A percentile compares a stretch with the other conserved stretches of the same genome.
These are phyloP conservation scores for Penicillium argentinense DNA, from an alignment of 495 filamentous ascomycete genomes.

Conservation along the genomic window DNA sequence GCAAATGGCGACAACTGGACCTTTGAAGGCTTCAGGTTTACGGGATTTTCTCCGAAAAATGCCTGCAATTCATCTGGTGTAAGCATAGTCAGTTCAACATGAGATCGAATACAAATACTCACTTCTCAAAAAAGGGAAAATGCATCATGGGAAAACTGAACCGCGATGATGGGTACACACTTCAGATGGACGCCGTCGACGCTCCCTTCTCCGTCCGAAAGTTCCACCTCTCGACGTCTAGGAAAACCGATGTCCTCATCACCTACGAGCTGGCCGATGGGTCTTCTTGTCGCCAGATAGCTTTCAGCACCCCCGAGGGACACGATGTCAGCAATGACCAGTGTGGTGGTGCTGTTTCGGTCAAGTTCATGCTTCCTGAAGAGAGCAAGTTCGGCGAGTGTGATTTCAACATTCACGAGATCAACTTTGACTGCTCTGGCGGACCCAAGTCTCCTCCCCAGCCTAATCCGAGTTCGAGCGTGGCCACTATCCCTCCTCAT, in stretches of 20 bases:
- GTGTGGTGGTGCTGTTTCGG: conserved; percentile 83
- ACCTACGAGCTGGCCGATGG: conserved; percentile 80
- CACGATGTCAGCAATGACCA: conserved; percentile 74
- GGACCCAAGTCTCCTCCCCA: conserved; percentile 27
- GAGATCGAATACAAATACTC: conserved; percentile 3
- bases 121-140: conserved; percentile 44
- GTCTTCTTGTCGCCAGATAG: conserved; percentile 72
- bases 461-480: conserved; percentile 4
- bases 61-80: conserved; percentile 46
- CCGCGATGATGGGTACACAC: conserved; percentile 37
- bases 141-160: conserved; percentile 62
- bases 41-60: conserved; percentile 63
- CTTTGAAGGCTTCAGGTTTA: conserved; percentile 72
- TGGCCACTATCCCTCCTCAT: not conserved
- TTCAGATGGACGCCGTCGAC: conserved; percentile 48
- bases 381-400: conserved; percentile 56
- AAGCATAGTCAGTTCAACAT: conserved; percentile 29
- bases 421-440: conserved; percentile 76
- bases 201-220: conserved; percentile 71
- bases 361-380: conserved; percentile 69
- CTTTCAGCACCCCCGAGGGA: conserved; percentile 60
- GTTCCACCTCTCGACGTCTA: conserved; percentile 68
- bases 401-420: conserved; percentile 68
- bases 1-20: conserved; percentile 54
- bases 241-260: conserved; percentile 74